Evolutionary conservation across 1,139 yeast genomes (phyloP).

Genomic region (Zygoascus sp.): DNA sequence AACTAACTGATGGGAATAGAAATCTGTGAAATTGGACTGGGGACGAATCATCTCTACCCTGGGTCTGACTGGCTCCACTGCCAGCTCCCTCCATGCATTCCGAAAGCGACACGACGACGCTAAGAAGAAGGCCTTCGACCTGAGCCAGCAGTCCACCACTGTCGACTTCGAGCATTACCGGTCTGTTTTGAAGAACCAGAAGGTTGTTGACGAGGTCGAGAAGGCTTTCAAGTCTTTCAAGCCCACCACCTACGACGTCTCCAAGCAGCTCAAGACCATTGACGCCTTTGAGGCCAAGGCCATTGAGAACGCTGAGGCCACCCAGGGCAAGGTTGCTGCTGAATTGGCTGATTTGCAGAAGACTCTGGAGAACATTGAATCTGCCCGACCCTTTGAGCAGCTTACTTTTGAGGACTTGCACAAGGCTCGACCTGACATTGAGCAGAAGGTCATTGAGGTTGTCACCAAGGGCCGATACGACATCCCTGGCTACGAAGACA

Average conservation of each 20-base stretch:
- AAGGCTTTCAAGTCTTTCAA: constrained; percentile 66
- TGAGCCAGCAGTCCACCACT: constrained; percentile 64
- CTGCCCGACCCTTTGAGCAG: constrained; percentile 97
- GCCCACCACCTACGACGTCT: constrained; percentile 80
- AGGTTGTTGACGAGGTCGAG: constrained; percentile 78
- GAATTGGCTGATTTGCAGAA: constrained; percentile 82
- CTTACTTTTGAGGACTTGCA: constrained; percentile 92
- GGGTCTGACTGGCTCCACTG: constrained; percentile 91
- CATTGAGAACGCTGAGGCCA: constrained; percentile 87
- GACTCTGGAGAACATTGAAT: constrained; percentile 88
- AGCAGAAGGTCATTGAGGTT: constrained; percentile 91
- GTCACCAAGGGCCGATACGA: constrained; percentile 97
- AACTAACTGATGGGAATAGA: constrained; percentile 41
- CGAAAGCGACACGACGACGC: constrained; percentile 99
- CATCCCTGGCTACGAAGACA: constrained; percentile 97
- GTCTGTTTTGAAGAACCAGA: constrained; percentile 71
- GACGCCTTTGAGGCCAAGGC: constrained; percentile 95
- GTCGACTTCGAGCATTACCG: constrained; percentile 84
- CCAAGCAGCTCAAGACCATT: constrained; percentile 87
- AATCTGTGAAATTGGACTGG: constrained; percentile 92
- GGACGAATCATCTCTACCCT: constrained; percentile 81
- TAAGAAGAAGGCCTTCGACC: constrained; percentile 67
- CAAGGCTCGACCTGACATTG: constrained; percentile 95
- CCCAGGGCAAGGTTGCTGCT: constrained; percentile 81
- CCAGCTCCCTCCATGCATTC: constrained; percentile 81